Percentiles rank a stretch among this genome's conserved stretches.
phyloP scores from a whole-genome alignment of 2,329 filamentous ascomycete genomes.

The Cordyceps cateniannulata region DNA sequence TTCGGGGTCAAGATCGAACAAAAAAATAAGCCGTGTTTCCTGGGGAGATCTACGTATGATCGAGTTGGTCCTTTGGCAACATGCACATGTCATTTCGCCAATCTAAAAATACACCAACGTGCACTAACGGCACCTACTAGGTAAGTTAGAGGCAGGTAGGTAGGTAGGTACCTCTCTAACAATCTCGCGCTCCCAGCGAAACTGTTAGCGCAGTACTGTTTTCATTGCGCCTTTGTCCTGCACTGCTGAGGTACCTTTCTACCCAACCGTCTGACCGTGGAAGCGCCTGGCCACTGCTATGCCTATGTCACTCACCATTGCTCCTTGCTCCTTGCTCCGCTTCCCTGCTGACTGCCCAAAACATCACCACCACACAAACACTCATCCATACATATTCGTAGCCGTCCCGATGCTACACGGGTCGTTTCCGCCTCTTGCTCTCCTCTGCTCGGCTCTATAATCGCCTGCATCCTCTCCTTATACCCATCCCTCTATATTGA shows the following conservation, averaged over 20 bases:
- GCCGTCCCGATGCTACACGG: not conserved
- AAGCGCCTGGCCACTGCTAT: not conserved
- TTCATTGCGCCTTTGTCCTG: no score
- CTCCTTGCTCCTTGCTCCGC: not conserved
- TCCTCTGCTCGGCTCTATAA: not conserved
- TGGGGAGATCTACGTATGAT: not conserved
- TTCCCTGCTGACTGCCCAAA: slow-evolving; percentile 9
- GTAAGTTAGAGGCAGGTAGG: not conserved
- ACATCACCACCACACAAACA: slow-evolving; percentile 3
- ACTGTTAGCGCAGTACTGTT: not conserved
- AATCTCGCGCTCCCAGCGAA: no score
- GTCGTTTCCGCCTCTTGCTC: not conserved
- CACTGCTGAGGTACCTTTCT: no score
- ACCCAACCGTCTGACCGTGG: not conserved
- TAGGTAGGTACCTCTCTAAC: not conserved
- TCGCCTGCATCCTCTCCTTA: not conserved
- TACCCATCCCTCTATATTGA: not conserved
- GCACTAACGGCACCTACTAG: not conserved
- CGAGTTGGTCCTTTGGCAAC: not conserved
- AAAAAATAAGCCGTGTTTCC: not conserved
- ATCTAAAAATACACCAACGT: not conserved
- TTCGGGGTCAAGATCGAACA: not conserved
- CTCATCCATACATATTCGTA: not conserved
- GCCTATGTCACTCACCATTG: not conserved
- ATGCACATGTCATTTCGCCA: not conserved